These are phyloP conservation scores for Diaporthe ilicicola DNA, from an alignment of 2,329 filamentous ascomycete genomes.

Conservation along the genomic window DNA sequence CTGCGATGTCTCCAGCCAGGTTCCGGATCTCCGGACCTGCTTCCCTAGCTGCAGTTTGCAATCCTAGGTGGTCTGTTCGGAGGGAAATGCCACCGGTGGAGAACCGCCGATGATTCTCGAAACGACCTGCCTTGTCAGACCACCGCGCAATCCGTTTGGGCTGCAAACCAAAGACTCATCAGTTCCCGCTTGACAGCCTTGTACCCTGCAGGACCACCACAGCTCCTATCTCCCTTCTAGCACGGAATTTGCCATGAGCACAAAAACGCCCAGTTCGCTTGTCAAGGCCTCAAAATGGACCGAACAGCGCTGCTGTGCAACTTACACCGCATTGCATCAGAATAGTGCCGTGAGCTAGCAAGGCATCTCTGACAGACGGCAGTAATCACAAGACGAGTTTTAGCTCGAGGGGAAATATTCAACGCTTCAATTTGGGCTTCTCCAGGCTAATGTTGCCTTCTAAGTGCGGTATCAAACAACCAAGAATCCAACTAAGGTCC, in stretches of 20 bases:
- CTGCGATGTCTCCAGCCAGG: not conserved
- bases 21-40: not conserved
- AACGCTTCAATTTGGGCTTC: not conserved
- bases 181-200: too few species aligned
- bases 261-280: constrained; percentile 33
- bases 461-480: not conserved
- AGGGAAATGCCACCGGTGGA: not conserved
- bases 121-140: too few species aligned
- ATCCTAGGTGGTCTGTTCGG: not conserved
- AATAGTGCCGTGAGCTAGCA: not conserved
- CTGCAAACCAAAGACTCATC: too few species aligned
- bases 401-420: not conserved
- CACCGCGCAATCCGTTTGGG: too few species aligned
- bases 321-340: constrained; percentile 21
- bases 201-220: not conserved
- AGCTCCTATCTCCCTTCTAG: not conserved
- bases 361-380: constrained; percentile 17
- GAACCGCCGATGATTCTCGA: too few species aligned
- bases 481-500: too few species aligned
- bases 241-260: not conserved
- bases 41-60: not conserved
- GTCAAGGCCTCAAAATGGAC: constrained; percentile 23
- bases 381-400: not conserved
- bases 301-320: constrained; percentile 15
- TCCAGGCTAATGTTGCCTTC: constrained; percentile 9